These are phyloP conservation scores for Geotrichum klebahnii DNA, from an alignment of 1,139 yeast species.

Conservation along the genomic window DNA sequence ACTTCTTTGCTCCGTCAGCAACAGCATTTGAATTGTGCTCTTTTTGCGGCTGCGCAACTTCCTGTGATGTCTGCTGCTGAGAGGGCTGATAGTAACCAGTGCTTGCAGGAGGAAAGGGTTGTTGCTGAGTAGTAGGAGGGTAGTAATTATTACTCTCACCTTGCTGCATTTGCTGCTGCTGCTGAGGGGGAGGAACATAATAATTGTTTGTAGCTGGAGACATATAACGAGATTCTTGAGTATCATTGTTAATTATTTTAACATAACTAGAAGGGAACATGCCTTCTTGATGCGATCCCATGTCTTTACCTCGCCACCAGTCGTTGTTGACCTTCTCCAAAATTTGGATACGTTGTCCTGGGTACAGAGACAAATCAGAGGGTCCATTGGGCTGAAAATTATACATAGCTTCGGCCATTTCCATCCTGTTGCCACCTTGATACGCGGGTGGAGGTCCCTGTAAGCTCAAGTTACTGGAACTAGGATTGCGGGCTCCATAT, in stretches of 20 bases:
- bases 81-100: constrained; percentile 22
- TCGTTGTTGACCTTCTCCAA: constrained; percentile 72
- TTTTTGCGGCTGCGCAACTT: constrained; percentile 21
- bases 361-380: constrained; percentile 61
- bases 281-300: constrained; percentile 55
- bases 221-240: background rate
- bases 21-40: constrained; percentile 23
- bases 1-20: constrained; percentile 51
- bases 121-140: constrained; percentile 19
- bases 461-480: background rate
- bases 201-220: background rate
- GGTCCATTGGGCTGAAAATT: constrained; percentile 65
- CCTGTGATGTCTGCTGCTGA: constrained; percentile 14
- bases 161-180: constrained; percentile 16
- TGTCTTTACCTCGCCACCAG: constrained; percentile 82
- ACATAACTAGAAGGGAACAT: constrained; percentile 91
- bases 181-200: constrained; percentile 16
- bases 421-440: constrained; percentile 28
- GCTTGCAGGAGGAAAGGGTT: constrained; percentile 21
- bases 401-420: constrained; percentile 62
- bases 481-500: constrained; percentile 19
- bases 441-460: constrained; percentile 5
- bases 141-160: constrained; percentile 19
- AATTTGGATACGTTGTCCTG: constrained; percentile 67
- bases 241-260: constrained; percentile 27